phyloP scores from a whole-genome alignment of 1,284 basidiomycete species.

The Apiotrichum akiyoshidainum region DNA sequence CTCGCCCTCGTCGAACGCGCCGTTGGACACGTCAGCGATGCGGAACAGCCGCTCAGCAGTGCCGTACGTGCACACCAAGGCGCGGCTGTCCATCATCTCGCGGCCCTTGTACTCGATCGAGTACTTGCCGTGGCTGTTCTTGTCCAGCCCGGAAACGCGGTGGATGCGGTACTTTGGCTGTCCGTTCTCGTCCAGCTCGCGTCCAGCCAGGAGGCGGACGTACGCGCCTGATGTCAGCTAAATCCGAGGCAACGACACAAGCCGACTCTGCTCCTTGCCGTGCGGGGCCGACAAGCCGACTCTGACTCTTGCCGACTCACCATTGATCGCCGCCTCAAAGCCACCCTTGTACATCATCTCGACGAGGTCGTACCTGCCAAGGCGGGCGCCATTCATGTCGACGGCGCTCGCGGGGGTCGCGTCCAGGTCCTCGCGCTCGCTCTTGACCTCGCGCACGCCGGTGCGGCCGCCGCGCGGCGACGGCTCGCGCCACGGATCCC shows the following conservation, averaged over 20 bases:
- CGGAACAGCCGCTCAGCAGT: constrained; percentile 58
- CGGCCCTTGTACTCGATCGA: constrained; percentile 62
- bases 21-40: constrained; percentile 81
- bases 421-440: constrained; percentile 62
- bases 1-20: constrained; percentile 61
- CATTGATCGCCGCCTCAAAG: constrained; percentile 30
- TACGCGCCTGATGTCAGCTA: constrained; percentile 60
- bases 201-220: constrained; percentile 69
- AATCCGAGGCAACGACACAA: too few relatives aligned
- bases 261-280: too few relatives aligned
- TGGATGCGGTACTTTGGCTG: constrained; percentile 76
- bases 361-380: constrained; percentile 71
- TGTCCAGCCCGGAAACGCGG: constrained; percentile 55
- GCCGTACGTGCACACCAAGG: constrained; percentile 69
- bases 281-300: not conserved
- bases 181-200: constrained; percentile 55
- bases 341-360: constrained; percentile 39
- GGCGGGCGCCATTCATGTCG: constrained; percentile 71
- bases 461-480: constrained; percentile 14
- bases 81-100: constrained; percentile 56
- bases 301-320: constrained; percentile 19
- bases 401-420: constrained; percentile 64
- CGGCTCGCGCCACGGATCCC: constrained; percentile 57
- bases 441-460: constrained; percentile 53
- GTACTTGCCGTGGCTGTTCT: constrained; percentile 56